Conservation (phyloP, 2,329 filamentous ascomycete genomes). For the Scytalidium lignicola region DNA sequence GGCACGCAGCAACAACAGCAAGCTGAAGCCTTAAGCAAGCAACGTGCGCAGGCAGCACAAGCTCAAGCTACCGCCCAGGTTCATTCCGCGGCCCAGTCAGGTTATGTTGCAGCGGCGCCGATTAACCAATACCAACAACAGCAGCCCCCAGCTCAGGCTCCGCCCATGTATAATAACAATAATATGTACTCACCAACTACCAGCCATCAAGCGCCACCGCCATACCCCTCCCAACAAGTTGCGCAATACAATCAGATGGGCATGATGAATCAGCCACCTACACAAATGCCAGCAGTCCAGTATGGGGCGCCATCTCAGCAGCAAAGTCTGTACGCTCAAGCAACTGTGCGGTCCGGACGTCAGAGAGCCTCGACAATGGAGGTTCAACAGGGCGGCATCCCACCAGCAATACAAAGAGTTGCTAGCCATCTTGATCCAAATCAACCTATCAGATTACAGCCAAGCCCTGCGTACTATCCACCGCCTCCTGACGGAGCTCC, state of each 20-base stretch:
- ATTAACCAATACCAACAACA: conserved; percentile 44
- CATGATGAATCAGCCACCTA: conserved; percentile 57
- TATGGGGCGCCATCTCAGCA: conserved; percentile 46
- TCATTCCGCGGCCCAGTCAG: conserved; percentile 60
- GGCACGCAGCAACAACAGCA: conserved; percentile 95
- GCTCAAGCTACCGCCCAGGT: conserved; percentile 40
- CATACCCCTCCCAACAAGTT: conserved; percentile 69
- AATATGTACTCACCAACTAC: conserved; percentile 69
- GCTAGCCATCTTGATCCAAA: conserved; percentile 94
- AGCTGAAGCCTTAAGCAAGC: conserved; percentile 89
- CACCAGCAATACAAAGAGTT: conserved; percentile 86
- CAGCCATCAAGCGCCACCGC: conserved; percentile 53
- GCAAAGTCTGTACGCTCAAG: conserved; percentile 69
- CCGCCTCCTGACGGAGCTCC: conserved; percentile 80
- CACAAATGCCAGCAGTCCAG: conserved; percentile 60
- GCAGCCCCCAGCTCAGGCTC: conserved; percentile 34
- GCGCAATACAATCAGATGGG: conserved; percentile 68
- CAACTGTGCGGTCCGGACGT: conserved; percentile 69
- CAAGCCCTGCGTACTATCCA: conserved; percentile 94
- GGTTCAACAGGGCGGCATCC: conserved; percentile 87
- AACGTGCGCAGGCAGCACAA: conserved; percentile 69
- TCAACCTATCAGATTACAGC: conserved; percentile 88
- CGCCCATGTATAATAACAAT: conserved; percentile 76
- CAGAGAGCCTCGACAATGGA: conserved; percentile 96
- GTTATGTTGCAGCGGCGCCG: conserved; percentile 51